Conservation (phyloP, 2,329 filamentous ascomycete species). For the Acephala macrosclerotiorum region DNA sequence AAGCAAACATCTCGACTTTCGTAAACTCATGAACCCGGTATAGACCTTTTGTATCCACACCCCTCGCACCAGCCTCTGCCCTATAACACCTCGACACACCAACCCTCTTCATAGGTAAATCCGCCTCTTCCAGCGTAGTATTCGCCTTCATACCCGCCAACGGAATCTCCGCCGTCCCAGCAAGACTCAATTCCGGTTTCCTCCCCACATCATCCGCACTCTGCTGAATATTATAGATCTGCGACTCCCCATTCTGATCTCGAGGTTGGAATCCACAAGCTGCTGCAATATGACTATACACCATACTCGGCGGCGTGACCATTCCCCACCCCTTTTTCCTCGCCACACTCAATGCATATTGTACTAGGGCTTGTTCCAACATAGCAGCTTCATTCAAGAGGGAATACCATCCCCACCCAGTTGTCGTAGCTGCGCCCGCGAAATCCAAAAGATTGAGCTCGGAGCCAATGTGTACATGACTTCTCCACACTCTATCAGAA, state of each 20-base stretch:
- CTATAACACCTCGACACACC: conserved; percentile 93
- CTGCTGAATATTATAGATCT: conserved; percentile 84
- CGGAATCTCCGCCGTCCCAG: conserved; percentile 93
- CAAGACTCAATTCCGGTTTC: conserved; percentile 76
- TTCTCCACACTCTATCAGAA: conserved; percentile 60
- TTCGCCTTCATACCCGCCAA: conserved; percentile 90
- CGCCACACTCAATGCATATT: conserved; percentile 81
- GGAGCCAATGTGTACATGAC: conserved; percentile 86
- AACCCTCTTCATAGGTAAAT: conserved; percentile 80
- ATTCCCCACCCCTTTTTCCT: conserved; percentile 78
- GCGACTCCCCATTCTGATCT: conserved; percentile 88
- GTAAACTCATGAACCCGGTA: conserved; percentile 99
- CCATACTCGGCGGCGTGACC: conserved; percentile 85
- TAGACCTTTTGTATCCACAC: conserved; percentile 89
- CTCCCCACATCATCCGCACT: conserved; percentile 65
- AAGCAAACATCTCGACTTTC: conserved; percentile 97
- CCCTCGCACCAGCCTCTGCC: conserved; percentile 90
- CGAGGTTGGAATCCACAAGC: conserved; percentile 95
- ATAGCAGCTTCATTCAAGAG: conserved; percentile 89
- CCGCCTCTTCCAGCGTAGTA: conserved; percentile 65
- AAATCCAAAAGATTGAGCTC: conserved; percentile 94
- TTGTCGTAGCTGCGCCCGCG: conserved; percentile 77
- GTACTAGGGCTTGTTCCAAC: conserved; percentile 92
- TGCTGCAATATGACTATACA: conserved; percentile 88
- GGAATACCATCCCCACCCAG: conserved; percentile 98